phyloP scores from a whole-genome alignment of 805 yeast species.

The Saccharomyces mikatae region DNA sequence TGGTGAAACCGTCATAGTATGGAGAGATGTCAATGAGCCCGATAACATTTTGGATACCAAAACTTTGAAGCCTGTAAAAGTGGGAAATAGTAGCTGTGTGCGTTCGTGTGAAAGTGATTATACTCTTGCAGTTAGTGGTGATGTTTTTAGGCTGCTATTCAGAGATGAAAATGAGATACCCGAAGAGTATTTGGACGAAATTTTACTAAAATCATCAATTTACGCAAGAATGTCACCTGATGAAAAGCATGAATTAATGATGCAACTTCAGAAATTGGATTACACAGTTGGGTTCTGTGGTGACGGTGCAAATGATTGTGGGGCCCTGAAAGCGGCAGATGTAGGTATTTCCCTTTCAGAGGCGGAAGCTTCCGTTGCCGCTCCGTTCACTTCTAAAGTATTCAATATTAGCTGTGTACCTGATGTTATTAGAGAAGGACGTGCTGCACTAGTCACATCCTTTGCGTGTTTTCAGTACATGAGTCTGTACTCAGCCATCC shows the following conservation, averaged over 20 bases:
- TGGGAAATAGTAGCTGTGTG: slow-evolving; percentile 7
- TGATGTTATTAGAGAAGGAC: slow-evolving; percentile 86
- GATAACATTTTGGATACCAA: slow-evolving; percentile 50
- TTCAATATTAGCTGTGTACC: slow-evolving; percentile 91
- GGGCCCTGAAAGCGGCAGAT: slow-evolving; percentile 95
- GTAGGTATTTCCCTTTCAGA: slow-evolving; percentile 93
- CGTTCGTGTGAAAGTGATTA: slow-evolving; percentile 35
- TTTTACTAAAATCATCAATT: slow-evolving; percentile 65
- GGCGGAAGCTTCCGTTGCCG: slow-evolving; percentile 98
- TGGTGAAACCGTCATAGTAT: slow-evolving; percentile 33
- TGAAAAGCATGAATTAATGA: slow-evolving; percentile 93
- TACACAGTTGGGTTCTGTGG: slow-evolving; percentile 97
- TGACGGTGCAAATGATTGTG: slow-evolving; percentile 99
- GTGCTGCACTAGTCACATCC: slow-evolving; percentile 90
- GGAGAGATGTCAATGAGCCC: slow-evolving; percentile 65
- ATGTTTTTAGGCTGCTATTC: slow-evolving; percentile 71
- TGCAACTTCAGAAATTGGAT: slow-evolving; percentile 72
- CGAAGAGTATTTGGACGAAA: slow-evolving; percentile 39
- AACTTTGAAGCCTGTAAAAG: slow-evolving; percentile 43
- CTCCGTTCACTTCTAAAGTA: slow-evolving; percentile 86
- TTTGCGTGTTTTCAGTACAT: slow-evolving; percentile 96
- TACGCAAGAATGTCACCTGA: slow-evolving; percentile 99
- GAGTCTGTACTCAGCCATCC: slow-evolving; percentile 96
- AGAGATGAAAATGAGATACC: slow-evolving; percentile 31
- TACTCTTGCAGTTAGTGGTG: slow-evolving; percentile 85